Evolutionary conservation across 2,329 filamentous ascomycete species (phyloP).

Genomic region (Aspergillus calidoustus): DNA sequence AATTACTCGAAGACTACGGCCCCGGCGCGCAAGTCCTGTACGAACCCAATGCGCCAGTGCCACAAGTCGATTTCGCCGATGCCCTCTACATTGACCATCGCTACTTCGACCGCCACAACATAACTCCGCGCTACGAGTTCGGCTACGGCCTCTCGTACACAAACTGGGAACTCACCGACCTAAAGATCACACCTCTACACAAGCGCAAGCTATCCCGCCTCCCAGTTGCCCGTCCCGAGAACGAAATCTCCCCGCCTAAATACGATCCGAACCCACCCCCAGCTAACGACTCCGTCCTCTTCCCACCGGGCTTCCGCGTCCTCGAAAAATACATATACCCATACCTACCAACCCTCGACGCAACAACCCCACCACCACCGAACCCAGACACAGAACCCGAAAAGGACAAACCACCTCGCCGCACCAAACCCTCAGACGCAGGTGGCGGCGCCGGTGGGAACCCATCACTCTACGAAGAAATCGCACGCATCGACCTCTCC

Average conservation of each 20-base stretch:
- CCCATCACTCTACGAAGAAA: conserved; percentile 56
- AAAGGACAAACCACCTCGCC: conserved; percentile 56
- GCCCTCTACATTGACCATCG: conserved; percentile 89
- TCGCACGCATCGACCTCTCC: conserved; percentile 51
- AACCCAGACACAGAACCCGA: conserved; percentile 58
- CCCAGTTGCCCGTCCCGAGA: conserved; percentile 48
- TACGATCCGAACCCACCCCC: conserved; percentile 62
- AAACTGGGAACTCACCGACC: conserved; percentile 65
- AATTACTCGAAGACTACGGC: conserved; percentile 75
- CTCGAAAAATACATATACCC: conserved; percentile 75
- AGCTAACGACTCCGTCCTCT: conserved; percentile 58
- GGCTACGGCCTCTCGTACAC: conserved; percentile 87
- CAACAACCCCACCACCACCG: conserved; percentile 49
- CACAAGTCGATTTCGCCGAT: conserved; percentile 82
- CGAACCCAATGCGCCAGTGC: conserved; percentile 68
- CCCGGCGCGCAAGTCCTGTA: conserved; percentile 71
- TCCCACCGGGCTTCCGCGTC: conserved; percentile 63
- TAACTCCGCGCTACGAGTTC: conserved; percentile 81
- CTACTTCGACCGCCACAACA: conserved; percentile 77
- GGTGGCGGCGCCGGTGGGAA: conserved; percentile 65
- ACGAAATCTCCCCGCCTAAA: conserved; percentile 54
- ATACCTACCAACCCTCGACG: conserved; percentile 61
- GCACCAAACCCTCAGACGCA: conserved; percentile 57
- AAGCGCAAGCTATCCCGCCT: conserved; percentile 50
- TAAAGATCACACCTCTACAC: conserved; percentile 54